Conservation (phyloP, 73 alveolate genomes). For the Paramecium sexaurelia region DNA sequence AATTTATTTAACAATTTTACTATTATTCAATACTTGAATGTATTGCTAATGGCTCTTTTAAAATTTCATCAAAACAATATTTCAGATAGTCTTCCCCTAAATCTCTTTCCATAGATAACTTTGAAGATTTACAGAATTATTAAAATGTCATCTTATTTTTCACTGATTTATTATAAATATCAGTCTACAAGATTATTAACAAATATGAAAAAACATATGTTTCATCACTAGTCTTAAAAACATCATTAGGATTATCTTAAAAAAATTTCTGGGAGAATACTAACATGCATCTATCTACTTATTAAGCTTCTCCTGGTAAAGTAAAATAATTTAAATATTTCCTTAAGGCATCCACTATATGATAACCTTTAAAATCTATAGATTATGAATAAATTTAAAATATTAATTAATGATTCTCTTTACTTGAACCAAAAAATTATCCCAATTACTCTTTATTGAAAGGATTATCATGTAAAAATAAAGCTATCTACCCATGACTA, state of each 20-base stretch:
- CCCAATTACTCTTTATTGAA: slow-evolving; percentile 60
- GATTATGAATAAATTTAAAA: slow-evolving; percentile 25
- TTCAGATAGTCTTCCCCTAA: slow-evolving; percentile 48
- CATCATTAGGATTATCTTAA: slow-evolving; percentile 84
- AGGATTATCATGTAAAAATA: slow-evolving; percentile 46
- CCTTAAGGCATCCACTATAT: slow-evolving; percentile 61
- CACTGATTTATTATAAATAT: slow-evolving; percentile 54
- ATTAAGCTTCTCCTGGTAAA: slow-evolving; percentile 83
- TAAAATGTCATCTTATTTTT: slow-evolving; percentile 56
- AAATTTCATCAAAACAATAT: neutral
- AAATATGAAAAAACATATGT: slow-evolving; percentile 67
- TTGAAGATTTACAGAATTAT: slow-evolving; percentile 39
- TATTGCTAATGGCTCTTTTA: slow-evolving; percentile 49
- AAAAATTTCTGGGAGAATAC: slow-evolving; percentile 91
- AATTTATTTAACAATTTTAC: neutral
- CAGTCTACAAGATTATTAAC: slow-evolving; percentile 58
- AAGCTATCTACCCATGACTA: slow-evolving; percentile 48
- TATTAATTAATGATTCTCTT: slow-evolving; percentile 32
- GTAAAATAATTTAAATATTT: slow-evolving; percentile 45
- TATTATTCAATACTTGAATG: slow-evolving; percentile 31
- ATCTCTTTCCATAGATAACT: slow-evolving; percentile 19
- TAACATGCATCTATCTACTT: slow-evolving; percentile 95
- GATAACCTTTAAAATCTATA: neutral
- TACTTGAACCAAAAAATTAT: slow-evolving; percentile 50
- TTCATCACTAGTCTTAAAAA: slow-evolving; percentile 87